Evolutionary conservation across 2,329 filamentous ascomycete genomes (phyloP).

Genomic region (Aaosphaeria arxii): DNA sequence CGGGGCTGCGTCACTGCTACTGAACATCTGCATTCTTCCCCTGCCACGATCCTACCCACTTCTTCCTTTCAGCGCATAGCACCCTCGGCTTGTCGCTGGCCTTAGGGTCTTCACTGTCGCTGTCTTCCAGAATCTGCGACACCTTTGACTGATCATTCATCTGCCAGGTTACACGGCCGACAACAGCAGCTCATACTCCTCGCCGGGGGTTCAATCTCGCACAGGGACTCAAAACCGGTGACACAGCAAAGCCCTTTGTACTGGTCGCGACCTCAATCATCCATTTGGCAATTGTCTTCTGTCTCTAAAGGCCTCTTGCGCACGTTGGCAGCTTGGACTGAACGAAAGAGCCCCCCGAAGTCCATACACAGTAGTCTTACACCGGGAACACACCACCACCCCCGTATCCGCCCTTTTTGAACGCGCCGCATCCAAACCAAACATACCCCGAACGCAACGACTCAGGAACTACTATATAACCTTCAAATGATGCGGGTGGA

Average conservation of each 20-base stretch:
- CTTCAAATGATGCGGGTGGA: slow-evolving; percentile 34
- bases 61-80: background rate
- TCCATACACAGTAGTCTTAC: slow-evolving; percentile 64
- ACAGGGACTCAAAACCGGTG: too few relatives aligned
- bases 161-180: too few relatives aligned
- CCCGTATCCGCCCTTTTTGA: slow-evolving; percentile 45
- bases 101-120: background rate
- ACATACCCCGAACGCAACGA: slow-evolving; percentile 32
- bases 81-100: background rate
- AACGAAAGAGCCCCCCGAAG: slow-evolving; percentile 96
- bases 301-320: background rate
- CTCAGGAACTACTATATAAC: slow-evolving; percentile 4
- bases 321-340: slow-evolving; percentile 21
- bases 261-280: too few relatives aligned
- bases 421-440: slow-evolving; percentile 54
- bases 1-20: too few relatives aligned
- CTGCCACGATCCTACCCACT: background rate
- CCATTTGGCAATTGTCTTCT: background rate
- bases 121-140: too few relatives aligned
- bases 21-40: background rate
- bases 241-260: too few relatives aligned
- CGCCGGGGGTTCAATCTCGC: too few relatives aligned
- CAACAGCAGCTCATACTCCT: too few relatives aligned
- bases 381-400: slow-evolving; percentile 57
- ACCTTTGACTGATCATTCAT: too few relatives aligned